phyloP scores from a whole-genome alignment of 2,329 filamentous ascomycete genomes.

The Fusarium concolor region DNA sequence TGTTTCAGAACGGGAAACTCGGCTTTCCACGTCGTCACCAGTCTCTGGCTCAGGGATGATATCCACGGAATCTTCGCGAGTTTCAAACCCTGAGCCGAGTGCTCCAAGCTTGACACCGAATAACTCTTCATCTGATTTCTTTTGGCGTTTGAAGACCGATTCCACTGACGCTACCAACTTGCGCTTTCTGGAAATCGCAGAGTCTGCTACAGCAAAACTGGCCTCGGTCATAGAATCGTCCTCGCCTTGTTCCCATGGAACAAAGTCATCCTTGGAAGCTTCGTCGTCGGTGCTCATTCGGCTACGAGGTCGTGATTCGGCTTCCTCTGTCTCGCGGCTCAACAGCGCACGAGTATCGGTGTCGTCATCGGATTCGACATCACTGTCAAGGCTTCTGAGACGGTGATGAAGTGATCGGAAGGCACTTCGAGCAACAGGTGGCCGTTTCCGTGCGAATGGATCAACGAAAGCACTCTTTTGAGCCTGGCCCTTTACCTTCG shows the following conservation, averaged over 20 bases:
- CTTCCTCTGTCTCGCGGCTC: slow-evolving; percentile 83
- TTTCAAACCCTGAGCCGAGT: slow-evolving; percentile 62
- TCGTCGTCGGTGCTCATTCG: slow-evolving; percentile 75
- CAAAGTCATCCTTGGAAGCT: slow-evolving; percentile 62
- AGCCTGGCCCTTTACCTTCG: slow-evolving; percentile 64
- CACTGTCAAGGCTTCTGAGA: slow-evolving; percentile 71
- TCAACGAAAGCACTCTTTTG: slow-evolving; percentile 75
- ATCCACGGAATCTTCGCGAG: slow-evolving; percentile 62
- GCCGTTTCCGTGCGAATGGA: slow-evolving; percentile 71
- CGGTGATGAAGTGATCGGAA: slow-evolving; percentile 84
- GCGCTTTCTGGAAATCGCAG: slow-evolving; percentile 71
- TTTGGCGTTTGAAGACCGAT: slow-evolving; percentile 80
- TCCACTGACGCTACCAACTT: slow-evolving; percentile 77
- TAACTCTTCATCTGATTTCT: slow-evolving; percentile 82
- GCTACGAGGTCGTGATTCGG: slow-evolving; percentile 83
- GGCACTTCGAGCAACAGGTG: slow-evolving; percentile 64
- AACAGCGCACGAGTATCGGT: slow-evolving; percentile 66
- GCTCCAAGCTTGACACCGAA: slow-evolving; percentile 72
- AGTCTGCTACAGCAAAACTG: slow-evolving; percentile 74
- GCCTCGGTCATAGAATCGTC: slow-evolving; percentile 78
- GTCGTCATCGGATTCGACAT: slow-evolving; percentile 92
- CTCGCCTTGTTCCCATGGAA: slow-evolving; percentile 62
- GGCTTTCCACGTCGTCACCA: slow-evolving; percentile 56
- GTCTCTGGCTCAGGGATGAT: slow-evolving; percentile 60
- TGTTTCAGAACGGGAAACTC: slow-evolving; percentile 60